A percentile compares a stretch with the other conserved stretches of the same genome.
Conservation (phyloP, 2,329 filamentous ascomycete species). For the Nakataea oryzae region DNA sequence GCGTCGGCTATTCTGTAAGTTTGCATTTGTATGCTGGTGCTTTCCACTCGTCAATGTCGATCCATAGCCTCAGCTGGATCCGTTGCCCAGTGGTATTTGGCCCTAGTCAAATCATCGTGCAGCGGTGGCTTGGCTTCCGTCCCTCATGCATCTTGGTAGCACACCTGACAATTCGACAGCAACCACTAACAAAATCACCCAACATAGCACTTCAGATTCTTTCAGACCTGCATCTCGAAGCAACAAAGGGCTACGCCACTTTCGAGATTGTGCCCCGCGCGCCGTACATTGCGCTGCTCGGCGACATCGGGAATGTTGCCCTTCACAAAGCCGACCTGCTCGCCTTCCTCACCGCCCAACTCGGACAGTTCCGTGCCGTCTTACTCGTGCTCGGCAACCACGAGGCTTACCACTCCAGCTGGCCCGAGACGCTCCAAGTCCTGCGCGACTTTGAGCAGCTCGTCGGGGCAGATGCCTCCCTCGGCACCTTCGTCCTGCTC, state of each 20-base stretch:
- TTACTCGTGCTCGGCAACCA: conserved; percentile 47
- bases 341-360: conserved; percentile 35
- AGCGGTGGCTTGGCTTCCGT: background rate
- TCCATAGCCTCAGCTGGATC: background rate
- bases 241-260: conserved; percentile 33
- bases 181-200: background rate
- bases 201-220: conserved; percentile 31
- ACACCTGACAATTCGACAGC: background rate
- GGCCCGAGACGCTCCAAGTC: conserved; percentile 17
- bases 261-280: conserved; percentile 36
- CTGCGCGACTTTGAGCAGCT: conserved; percentile 22
- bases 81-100: background rate
- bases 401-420: conserved; percentile 36
- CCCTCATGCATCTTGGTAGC: background rate
- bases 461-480: conserved; percentile 10
- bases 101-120: background rate
- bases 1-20: no score
- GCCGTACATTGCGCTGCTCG: conserved; percentile 42
- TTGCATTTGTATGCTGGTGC: no score
- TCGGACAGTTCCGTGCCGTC: conserved; percentile 34
- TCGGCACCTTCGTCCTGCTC: conserved; percentile 29
- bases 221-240: conserved; percentile 49
- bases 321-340: conserved; percentile 29
- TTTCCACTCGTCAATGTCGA: no score
- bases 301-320: conserved; percentile 39